Evolutionary conservation across 129 eudicot genomes (phyloP).

Genomic region (Tagetes erecta): DNA sequence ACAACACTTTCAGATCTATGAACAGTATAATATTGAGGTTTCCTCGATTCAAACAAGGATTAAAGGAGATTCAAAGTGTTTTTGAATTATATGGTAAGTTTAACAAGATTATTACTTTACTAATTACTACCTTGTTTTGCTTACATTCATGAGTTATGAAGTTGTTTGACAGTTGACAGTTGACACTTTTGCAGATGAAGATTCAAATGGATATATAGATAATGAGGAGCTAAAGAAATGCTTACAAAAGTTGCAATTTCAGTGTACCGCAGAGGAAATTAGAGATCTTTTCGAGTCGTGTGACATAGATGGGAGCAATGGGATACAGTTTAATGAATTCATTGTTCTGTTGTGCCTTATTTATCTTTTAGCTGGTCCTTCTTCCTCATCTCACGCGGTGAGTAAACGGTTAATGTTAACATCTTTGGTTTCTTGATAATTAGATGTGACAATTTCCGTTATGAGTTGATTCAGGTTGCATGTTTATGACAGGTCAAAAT

Average conservation of each 20-base stretch:
- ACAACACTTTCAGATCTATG: constrained; percentile 51
- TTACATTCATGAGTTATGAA: background rate
- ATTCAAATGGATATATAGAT: constrained; percentile 61
- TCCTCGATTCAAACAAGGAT: constrained; percentile 59
- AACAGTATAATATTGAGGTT: constrained; percentile 69
- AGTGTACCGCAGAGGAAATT: constrained; percentile 52
- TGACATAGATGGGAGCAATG: constrained; percentile 57
- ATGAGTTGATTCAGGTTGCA: background rate
- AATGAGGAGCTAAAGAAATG: constrained; percentile 62
- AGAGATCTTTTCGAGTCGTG: constrained; percentile 64
- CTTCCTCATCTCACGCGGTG: constrained; percentile 44
- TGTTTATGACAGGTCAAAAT: background rate
- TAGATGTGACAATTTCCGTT: constrained; percentile 15
- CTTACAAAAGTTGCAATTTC: constrained; percentile 53
- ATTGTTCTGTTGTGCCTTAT: constrained; percentile 62
- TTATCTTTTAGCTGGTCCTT: constrained; percentile 51
- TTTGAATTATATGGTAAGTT: constrained; percentile 58
- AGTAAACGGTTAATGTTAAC: background rate
- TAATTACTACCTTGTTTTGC: constrained; percentile 2
- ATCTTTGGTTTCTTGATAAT: constrained; percentile 18
- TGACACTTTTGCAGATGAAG: constrained; percentile 52
- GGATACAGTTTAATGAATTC: constrained; percentile 70
- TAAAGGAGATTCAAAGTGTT: constrained; percentile 54
- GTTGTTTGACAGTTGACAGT: constrained; percentile 1
- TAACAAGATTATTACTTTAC: background rate